Conservation (phyloP, 495 filamentous ascomycete genomes). For the Neurospora africana region DNA sequence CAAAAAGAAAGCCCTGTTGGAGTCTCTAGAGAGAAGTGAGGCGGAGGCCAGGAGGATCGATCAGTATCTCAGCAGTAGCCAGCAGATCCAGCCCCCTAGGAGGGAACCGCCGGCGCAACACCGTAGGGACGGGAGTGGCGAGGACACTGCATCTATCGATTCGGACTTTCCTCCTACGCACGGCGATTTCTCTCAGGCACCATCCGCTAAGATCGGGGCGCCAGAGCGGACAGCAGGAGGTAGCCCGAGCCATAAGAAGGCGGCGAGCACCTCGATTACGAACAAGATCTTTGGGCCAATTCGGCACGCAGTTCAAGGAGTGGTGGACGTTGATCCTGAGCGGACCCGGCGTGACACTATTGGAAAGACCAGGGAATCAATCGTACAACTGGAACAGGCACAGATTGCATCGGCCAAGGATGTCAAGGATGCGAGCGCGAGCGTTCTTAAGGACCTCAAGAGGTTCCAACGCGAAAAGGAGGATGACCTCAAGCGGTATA, state of each 20-base stretch:
- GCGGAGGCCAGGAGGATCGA: constrained; percentile 85
- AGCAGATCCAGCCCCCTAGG: constrained; percentile 46
- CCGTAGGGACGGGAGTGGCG: constrained; percentile 35
- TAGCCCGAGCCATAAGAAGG: constrained; percentile 52
- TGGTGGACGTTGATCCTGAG: constrained; percentile 93
- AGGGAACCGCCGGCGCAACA: constrained; percentile 37
- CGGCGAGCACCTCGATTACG: constrained; percentile 70
- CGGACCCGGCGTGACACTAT: constrained; percentile 85
- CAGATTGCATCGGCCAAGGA: constrained; percentile 77
- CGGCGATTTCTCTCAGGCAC: constrained; percentile 50
- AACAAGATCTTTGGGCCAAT: constrained; percentile 93
- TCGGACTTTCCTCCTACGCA: constrained; percentile 92
- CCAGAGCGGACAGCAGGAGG: constrained; percentile 32
- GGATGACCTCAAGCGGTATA: constrained; percentile 83
- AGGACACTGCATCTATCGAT: constrained; percentile 77
- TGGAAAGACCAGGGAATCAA: constrained; percentile 77
- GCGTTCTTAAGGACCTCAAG: constrained; percentile 78
- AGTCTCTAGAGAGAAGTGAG: constrained; percentile 80
- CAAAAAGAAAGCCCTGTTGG: constrained; percentile 69
- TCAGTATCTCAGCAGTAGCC: constrained; percentile 68
- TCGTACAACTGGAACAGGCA: constrained; percentile 74
- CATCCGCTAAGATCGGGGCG: constrained; percentile 49
- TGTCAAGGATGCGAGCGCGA: constrained; percentile 79
- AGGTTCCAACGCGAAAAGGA: constrained; percentile 92
- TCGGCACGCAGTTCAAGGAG: constrained; percentile 88